Base-by-base conservation (phyloP, 73 alveolate genomes). In the Stentor roeselii region DNA sequence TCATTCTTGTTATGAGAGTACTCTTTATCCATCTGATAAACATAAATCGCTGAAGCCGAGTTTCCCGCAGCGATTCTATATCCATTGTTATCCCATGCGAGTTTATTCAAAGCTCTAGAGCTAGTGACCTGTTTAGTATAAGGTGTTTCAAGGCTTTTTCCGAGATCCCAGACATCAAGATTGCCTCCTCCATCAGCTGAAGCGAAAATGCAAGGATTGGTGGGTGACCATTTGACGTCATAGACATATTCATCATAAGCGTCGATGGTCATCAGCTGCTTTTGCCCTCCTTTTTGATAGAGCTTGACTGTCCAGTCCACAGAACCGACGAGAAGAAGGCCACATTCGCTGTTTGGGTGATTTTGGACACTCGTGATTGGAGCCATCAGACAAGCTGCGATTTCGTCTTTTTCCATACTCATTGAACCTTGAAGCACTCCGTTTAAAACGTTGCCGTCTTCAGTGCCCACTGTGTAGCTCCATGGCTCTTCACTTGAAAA, bases 181-280 rank as follows among this genome's bases (percentile, higher is more conserved):
- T 67, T 67, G 0, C 80, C 80, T 27, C 34, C 80, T 67, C 80
- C 80, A 67, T 67, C 80, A 67, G 50, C 37, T 36, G 42, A 21
- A 27, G 80, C 80, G 34, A 67, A 67, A 21, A 67, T 67, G 37
- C 80, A 67, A 32, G 80, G 80, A 32, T 67, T 21, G 41, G 37
- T 40, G 21, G 80, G 80, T 36, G 42, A 27, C 37, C 80, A 67
- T 67, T 67, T 67, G 37, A 40, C 37, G 41, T 67, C 80, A 67
- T 67, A 67, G 11, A 67, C 80, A 67, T 67, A 67, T 21, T 67
- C 80, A 67, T 67, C 80, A 67, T 67, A 67, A 67, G 80, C 41
- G 27, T 67, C 80, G 34, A 67, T 67, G 34, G 2, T 67, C 0
- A 67, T 21, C 21, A 67, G n/a, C 21, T 21, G 80, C 80, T 67